These are phyloP conservation scores for Boletus rex-veris DNA, from an alignment of 768 basidiomycete species.

Conservation along the genomic window DNA sequence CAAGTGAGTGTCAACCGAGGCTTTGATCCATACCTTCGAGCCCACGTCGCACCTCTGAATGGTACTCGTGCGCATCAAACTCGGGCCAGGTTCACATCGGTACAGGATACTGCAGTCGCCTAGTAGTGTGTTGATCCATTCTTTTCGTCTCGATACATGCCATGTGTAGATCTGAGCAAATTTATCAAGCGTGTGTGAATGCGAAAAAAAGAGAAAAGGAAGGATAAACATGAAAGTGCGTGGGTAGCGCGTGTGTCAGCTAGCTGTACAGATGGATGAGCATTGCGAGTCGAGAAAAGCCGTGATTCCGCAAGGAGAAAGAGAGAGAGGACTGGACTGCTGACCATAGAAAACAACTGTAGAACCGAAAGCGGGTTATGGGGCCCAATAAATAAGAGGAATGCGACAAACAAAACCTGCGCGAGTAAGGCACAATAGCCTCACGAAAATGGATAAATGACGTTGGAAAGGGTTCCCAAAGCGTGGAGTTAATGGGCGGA, in stretches of 20 bases:
- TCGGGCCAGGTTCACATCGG: too few relatives aligned
- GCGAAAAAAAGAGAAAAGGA: neutral
- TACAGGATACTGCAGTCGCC: constrained; percentile 1
- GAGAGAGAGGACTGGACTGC: neutral
- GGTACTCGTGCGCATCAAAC: neutral
- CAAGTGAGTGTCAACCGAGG: too few relatives aligned
- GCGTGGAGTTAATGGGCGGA: neutral
- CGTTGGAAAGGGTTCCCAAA: neutral
- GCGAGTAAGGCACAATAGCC: constrained; percentile 6
- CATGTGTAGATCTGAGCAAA: constrained; percentile 23
- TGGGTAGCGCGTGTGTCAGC: constrained; percentile 8
- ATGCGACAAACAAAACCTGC: constrained; percentile 4
- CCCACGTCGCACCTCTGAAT: constrained; percentile 1
- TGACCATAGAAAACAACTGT: neutral
- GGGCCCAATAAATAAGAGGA: constrained; percentile 18
- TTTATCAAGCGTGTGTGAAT: neutral
- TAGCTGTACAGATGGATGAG: constrained; percentile 26
- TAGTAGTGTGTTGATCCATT: constrained; percentile 2
- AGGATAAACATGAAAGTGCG: constrained; percentile 1
- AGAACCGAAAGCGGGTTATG: constrained; percentile 8
- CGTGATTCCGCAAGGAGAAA: constrained; percentile 1
- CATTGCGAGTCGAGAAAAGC: constrained; percentile 4
- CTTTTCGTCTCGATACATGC: constrained; percentile 11
- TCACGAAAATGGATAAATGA: constrained; percentile 18
- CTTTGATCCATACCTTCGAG: neutral